Conservation (phyloP, 164 flowering plant genomes). For the Vitis rotundifolia region DNA sequence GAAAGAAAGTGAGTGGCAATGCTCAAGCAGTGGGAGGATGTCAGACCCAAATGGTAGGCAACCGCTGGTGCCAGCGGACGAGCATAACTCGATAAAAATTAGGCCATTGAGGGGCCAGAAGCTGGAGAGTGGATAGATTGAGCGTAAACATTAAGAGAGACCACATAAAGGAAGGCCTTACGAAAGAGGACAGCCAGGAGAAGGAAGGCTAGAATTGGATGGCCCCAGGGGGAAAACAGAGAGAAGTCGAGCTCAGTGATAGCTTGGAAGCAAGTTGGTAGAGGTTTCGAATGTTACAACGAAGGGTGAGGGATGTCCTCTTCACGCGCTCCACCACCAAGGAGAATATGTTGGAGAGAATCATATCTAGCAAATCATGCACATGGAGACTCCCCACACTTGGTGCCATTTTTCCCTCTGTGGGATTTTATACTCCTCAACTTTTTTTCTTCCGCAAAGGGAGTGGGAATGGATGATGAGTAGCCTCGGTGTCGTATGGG, state of each 20-base stretch:
- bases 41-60: neutral
- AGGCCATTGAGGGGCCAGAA: neutral
- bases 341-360: constrained; percentile 2
- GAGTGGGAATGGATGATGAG: neutral
- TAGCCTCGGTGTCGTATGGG: too few relatives aligned
- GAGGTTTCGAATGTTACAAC: neutral
- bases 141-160: neutral
- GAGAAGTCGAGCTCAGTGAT: neutral
- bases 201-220: neutral
- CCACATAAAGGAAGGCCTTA: neutral
- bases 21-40: neutral
- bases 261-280: neutral
- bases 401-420: neutral
- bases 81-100: neutral
- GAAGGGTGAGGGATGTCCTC: neutral
- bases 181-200: neutral
- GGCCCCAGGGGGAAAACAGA: neutral
- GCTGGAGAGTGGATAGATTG: neutral
- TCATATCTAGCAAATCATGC: neutral
- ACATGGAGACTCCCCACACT: neutral
- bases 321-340: neutral
- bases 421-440: too few relatives aligned
- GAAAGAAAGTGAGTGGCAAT: constrained; percentile 1
- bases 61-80: neutral
- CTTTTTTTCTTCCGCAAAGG: neutral